Evolutionary conservation across 495 filamentous ascomycete species (phyloP).

Genomic region (Lasiosphaeris hirsuta): DNA sequence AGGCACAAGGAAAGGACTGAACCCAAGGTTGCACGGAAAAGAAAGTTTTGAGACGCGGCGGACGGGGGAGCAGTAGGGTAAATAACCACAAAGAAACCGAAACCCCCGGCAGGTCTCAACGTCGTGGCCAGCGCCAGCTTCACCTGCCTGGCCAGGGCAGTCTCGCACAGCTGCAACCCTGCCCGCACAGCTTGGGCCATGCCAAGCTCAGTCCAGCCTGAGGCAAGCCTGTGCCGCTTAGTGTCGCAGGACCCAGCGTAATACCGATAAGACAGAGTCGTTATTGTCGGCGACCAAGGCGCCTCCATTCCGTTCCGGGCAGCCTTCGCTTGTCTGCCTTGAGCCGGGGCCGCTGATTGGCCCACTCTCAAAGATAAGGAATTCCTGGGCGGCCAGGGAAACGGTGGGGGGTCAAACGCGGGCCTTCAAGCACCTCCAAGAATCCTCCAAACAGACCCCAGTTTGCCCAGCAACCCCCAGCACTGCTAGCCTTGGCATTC

Average conservation of each 20-base stretch:
- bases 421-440: not conserved
- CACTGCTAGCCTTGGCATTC: constrained; percentile 10
- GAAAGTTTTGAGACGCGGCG: constrained; percentile 1
- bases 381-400: constrained; percentile 8
- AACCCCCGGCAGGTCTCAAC: not conserved
- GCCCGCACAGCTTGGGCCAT: not conserved
- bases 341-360: constrained; percentile 15
- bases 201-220: constrained; percentile 3
- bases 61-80: constrained; percentile 24
- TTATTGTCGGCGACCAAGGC: constrained; percentile 6
- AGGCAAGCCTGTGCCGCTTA: not conserved
- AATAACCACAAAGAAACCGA: constrained; percentile 18
- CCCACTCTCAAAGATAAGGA: constrained; percentile 22
- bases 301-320: constrained; percentile 22
- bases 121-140: not conserved
- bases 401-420: constrained; percentile 20
- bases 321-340: constrained; percentile 15
- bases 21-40: constrained; percentile 16
- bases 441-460: not conserved
- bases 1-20: constrained; percentile 13
- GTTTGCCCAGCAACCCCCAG: not conserved
- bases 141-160: constrained; percentile 4
- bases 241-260: not conserved
- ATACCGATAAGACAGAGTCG: constrained; percentile 18
- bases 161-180: constrained; percentile 1